Percentiles rank a stretch among this genome's conserved stretches.
These are phyloP conservation scores for Pythium dissimile DNA, from an alignment of 352 stramenopile genomes.

Conservation along the genomic window DNA sequence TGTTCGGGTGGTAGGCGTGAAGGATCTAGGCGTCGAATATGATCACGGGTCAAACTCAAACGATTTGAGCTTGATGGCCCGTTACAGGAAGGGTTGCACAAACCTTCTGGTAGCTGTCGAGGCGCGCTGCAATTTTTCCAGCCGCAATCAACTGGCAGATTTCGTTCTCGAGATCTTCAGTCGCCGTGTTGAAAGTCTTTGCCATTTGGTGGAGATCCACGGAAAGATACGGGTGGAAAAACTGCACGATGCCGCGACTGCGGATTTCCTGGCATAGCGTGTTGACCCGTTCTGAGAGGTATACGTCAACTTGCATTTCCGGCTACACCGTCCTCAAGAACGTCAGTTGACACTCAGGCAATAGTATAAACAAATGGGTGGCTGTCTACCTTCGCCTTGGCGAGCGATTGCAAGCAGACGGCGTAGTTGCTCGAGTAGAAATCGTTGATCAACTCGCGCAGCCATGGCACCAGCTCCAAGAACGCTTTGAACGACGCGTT, in stretches of 20 bases:
- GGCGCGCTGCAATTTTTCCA: constrained; percentile 71
- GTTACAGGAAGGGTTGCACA: too few species aligned
- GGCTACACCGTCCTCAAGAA: constrained; percentile 25
- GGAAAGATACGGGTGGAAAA: constrained; percentile 86
- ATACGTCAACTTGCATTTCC: constrained; percentile 77
- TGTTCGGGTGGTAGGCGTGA: constrained; percentile 76
- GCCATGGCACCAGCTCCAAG: constrained; percentile 79
- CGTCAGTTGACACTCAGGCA: not conserved
- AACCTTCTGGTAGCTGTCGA: constrained; percentile 89
- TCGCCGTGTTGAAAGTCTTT: constrained; percentile 72
- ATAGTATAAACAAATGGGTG: not conserved
- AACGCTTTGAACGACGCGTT: constrained; percentile 87
- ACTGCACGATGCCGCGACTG: constrained; percentile 84
- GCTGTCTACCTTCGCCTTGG: constrained; percentile 58
- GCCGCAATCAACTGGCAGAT: constrained; percentile 73
- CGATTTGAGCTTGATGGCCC: too few species aligned
- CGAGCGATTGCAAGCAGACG: constrained; percentile 68
- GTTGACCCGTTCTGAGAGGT: constrained; percentile 71
- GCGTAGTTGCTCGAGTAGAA: constrained; percentile 89
- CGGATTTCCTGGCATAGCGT: constrained; percentile 80
- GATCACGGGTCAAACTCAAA: not conserved
- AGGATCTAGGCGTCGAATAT: constrained; percentile 42
- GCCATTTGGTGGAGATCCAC: constrained; percentile 87
- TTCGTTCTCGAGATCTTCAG: constrained; percentile 64
- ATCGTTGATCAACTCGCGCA: constrained; percentile 85